phyloP scores from a whole-genome alignment of 2,329 filamentous ascomycete species.

The Beauveria sp. region DNA sequence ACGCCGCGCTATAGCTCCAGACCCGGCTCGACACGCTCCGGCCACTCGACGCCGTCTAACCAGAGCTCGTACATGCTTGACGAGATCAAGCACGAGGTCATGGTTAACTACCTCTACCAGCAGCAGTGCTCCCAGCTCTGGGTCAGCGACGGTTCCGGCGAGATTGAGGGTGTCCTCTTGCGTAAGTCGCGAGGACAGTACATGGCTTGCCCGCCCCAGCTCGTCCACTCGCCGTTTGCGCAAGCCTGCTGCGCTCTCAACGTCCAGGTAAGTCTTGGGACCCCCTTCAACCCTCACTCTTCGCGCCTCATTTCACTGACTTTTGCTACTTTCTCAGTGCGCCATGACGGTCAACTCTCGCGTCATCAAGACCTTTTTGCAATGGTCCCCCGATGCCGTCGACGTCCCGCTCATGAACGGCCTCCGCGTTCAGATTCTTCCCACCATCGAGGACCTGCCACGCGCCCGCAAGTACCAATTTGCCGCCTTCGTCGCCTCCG shows the following conservation, averaged over 20 bases:
- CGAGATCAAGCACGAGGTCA: constrained; percentile 73
- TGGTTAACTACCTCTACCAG: constrained; percentile 77
- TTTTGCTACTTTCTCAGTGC: constrained; percentile 45
- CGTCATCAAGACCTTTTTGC: constrained; percentile 70
- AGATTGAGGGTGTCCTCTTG: constrained; percentile 65
- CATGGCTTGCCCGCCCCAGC: constrained; percentile 62
- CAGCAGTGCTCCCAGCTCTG: constrained; percentile 69
- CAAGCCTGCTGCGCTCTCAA: constrained; percentile 61
- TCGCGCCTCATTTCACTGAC: background rate
- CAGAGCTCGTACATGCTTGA: constrained; percentile 53
- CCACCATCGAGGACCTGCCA: constrained; percentile 61
- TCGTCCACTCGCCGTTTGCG: constrained; percentile 57
- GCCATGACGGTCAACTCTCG: constrained; percentile 76
- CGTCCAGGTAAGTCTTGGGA: constrained; percentile 47
- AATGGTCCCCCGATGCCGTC: constrained; percentile 63
- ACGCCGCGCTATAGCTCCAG: constrained; percentile 42
- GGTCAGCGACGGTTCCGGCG: constrained; percentile 62
- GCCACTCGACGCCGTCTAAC: constrained; percentile 31
- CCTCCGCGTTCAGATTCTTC: constrained; percentile 68
- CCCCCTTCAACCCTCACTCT: background rate
- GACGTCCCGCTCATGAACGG: constrained; percentile 72
- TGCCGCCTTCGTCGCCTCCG: constrained; percentile 67
- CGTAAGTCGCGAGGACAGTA: constrained; percentile 62
- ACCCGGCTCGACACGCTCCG: constrained; percentile 42
- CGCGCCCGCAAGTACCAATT: constrained; percentile 72